A percentile compares a stretch with the other conserved stretches of the same genome.
phyloP scores from a whole-genome alignment of 2,329 filamentous ascomycete species.

The Aspergillus sp. region DNA sequence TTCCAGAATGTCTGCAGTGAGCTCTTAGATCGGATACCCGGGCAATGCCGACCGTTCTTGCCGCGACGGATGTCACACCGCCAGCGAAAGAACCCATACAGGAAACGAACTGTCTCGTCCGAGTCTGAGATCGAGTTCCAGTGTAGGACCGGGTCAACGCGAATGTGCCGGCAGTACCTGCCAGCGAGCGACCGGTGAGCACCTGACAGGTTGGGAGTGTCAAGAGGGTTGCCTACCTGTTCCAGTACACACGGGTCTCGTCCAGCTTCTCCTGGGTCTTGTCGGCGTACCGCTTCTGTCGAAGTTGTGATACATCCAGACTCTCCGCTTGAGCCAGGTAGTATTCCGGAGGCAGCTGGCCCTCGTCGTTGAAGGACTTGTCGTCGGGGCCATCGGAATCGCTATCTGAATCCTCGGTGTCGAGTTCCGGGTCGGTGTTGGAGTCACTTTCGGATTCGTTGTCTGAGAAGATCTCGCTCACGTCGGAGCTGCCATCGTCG shows the following conservation, averaged over 20 bases:
- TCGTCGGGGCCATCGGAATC: background rate
- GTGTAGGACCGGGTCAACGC: too few species aligned
- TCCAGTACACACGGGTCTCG: slow-evolving; percentile 23
- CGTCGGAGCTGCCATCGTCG: background rate
- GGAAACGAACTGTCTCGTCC: slow-evolving; percentile 7
- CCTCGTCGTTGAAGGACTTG: slow-evolving; percentile 3
- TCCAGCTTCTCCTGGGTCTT: slow-evolving; percentile 27
- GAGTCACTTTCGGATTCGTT: background rate
- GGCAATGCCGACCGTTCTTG: slow-evolving; percentile 14
- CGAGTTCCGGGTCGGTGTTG: background rate
- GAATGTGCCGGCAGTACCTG: too few species aligned
- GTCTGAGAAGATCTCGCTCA: background rate
- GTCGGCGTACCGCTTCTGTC: slow-evolving; percentile 28
- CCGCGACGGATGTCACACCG: slow-evolving; percentile 15
- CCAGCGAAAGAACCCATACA: slow-evolving; percentile 22
- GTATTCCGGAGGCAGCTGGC: slow-evolving; percentile 19
- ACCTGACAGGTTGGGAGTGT: too few species aligned
- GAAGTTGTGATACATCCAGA: slow-evolving; percentile 26
- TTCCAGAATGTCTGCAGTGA: slow-evolving; percentile 24
- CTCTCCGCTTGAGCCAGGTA: slow-evolving; percentile 25
- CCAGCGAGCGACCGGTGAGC: too few species aligned
- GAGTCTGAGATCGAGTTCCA: too few species aligned
- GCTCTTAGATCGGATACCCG: slow-evolving; percentile 20
- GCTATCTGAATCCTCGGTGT: background rate
- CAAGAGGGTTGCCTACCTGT: slow-evolving; percentile 14